Base-by-base conservation (phyloP, 495 filamentous ascomycete genomes). In the Podospora pseudocomata region DNA sequence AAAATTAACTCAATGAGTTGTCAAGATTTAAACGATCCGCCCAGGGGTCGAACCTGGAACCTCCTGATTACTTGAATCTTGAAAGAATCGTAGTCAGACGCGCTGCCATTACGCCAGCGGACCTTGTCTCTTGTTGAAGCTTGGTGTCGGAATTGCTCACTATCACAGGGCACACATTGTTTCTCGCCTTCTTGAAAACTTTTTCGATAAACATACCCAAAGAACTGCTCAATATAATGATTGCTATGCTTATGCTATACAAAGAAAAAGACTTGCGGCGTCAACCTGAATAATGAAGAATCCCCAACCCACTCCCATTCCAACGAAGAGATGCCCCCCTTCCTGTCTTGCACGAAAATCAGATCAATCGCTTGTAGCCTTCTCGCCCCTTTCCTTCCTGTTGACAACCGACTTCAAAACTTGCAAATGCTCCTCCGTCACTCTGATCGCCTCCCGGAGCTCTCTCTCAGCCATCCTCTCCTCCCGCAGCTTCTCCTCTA, bases 341-440 rank as follows among this genome's bases (percentile, higher is more conserved):
- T 49, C 15, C 9, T 18, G 39, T 49, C 15, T 16, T 49, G 9
- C 13, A 11, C 15, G 2, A 5, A 49, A 49, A 6, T 0, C 2
- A 32, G 23, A 61, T 18, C 26, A 28, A 32, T 61, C 39, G 18
- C 39, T 49, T 16, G 30, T 32, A 32, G 39, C 39, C 39, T 16
- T 16, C 39, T 49, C 39, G 39, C 39, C 39, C 39, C 2, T 49
- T 13, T 49, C 39, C 34, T 83, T 87, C 73, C 84, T 83, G 57
- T 83, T 85, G 67, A 97, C 80, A 59, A 91, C 89, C 56, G 81
- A 82, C 76, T 94, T 94, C 61, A 98, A 79, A 3, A 87, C 85
- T 64, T 87, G 85, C 65, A 98, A 80, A 65, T 89, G 86, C 79
- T 95, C 90, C 76, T 97, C 91, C 28, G 94, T 96, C 16, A 94